phyloP scores from a whole-genome alignment of 1,284 basidiomycete species.

The Fomitopsis palustris region DNA sequence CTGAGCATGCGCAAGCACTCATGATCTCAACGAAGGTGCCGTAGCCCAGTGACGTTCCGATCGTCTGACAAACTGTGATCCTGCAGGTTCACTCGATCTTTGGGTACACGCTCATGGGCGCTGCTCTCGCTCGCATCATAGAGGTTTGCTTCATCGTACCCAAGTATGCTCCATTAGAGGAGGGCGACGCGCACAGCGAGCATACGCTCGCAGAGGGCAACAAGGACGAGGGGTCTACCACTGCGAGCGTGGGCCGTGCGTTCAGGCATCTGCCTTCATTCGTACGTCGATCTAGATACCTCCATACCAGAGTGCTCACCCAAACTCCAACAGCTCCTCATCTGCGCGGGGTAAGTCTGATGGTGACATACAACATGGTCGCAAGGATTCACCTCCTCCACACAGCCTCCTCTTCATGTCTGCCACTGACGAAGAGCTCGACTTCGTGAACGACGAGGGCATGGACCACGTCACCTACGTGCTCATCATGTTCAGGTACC shows the following conservation, averaged over 20 bases:
- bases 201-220: constrained; percentile 53
- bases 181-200: constrained; percentile 56
- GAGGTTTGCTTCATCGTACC: constrained; percentile 81
- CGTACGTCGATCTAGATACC: constrained; percentile 43
- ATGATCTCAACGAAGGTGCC: constrained; percentile 79
- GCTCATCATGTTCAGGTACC: constrained; percentile 77
- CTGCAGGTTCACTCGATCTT: constrained; percentile 80
- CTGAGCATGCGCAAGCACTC: constrained; percentile 82
- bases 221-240: constrained; percentile 9
- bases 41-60: background rate
- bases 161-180: constrained; percentile 23
- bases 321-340: background rate
- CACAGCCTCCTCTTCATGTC: constrained; percentile 79
- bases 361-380: background rate
- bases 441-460: constrained; percentile 60
- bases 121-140: constrained; percentile 78
- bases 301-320: background rate
- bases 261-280: constrained; percentile 88
- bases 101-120: constrained; percentile 83
- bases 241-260: constrained; percentile 44
- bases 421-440: constrained; percentile 86
- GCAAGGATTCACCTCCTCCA: background rate
- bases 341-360: constrained; percentile 7
- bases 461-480: constrained; percentile 91
- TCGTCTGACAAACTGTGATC: background rate